Percentiles rank a stretch among this genome's conserved stretches.
Evolutionary conservation across 768 basidiomycete species (phyloP).

Genomic region (Tricholoma bakamatsutake): DNA sequence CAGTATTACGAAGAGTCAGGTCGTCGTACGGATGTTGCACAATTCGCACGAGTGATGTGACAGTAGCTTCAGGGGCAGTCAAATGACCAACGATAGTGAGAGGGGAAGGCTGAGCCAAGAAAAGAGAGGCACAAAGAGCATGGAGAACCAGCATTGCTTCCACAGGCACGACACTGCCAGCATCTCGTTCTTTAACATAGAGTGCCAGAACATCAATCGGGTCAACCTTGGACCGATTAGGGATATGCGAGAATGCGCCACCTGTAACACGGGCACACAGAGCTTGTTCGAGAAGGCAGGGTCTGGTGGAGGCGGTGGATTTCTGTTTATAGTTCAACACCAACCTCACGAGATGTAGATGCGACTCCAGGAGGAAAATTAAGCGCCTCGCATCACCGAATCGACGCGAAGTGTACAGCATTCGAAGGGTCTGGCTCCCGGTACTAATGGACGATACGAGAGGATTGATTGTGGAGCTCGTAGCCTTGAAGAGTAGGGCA

Average conservation of each 20-base stretch:
- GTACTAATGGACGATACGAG: slow-evolving; percentile 65
- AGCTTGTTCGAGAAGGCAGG: slow-evolving; percentile 71
- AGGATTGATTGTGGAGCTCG: slow-evolving; percentile 76
- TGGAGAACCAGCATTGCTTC: slow-evolving; percentile 66
- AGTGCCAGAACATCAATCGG: slow-evolving; percentile 71
- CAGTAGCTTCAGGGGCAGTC: slow-evolving; percentile 67
- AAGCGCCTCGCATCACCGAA: slow-evolving; percentile 65
- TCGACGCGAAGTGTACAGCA: slow-evolving; percentile 57
- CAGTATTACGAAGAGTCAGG: slow-evolving; percentile 57
- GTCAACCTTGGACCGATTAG: slow-evolving; percentile 46
- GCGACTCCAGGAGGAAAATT: slow-evolving; percentile 62
- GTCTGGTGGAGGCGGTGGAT: slow-evolving; percentile 33
- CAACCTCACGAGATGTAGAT: slow-evolving; percentile 54
- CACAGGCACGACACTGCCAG: slow-evolving; percentile 54
- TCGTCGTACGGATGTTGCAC: slow-evolving; percentile 80
- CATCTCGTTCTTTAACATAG: slow-evolving; percentile 60
- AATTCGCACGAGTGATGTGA: slow-evolving; percentile 62
- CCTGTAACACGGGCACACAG: slow-evolving; percentile 59
- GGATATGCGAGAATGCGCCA: slow-evolving; percentile 39
- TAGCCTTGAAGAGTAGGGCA: slow-evolving; percentile 66
- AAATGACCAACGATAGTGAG: slow-evolving; percentile 77
- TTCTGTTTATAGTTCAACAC: slow-evolving; percentile 62
- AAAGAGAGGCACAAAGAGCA: slow-evolving; percentile 60
- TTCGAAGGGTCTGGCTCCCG: slow-evolving; percentile 51
- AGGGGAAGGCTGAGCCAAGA: slow-evolving; percentile 51